phyloP scores from a whole-genome alignment of 768 basidiomycete species.

The Pholiota conissans region DNA sequence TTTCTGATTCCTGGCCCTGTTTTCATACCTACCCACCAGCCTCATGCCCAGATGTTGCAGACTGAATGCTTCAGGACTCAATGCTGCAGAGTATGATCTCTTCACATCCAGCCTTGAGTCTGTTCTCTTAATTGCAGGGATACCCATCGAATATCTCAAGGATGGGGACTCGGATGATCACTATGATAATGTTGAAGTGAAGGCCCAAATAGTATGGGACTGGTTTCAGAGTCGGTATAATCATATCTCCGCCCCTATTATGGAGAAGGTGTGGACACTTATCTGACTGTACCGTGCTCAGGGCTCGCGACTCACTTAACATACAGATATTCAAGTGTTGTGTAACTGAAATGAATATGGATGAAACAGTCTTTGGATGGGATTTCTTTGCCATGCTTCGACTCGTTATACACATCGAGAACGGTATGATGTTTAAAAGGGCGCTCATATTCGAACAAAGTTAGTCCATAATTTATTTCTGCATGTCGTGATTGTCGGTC shows the following conservation, averaged over 20 bases:
- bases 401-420: conserved; percentile 61
- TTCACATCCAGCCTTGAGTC: conserved; percentile 65
- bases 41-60: too few species aligned
- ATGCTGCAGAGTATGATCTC: conserved; percentile 65
- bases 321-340: conserved; percentile 73
- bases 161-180: conserved; percentile 43
- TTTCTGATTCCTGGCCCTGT: too few species aligned
- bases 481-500: too few species aligned
- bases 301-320: too few species aligned
- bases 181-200: too few species aligned
- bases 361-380: conserved; percentile 59
- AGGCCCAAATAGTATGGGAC: too few species aligned
- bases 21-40: too few species aligned
- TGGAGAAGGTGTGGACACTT: too few species aligned
- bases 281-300: too few species aligned
- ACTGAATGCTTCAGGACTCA: conserved; percentile 77
- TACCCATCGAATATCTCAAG: conserved; percentile 1
- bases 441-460: conserved; percentile 77
- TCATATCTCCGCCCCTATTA: too few species aligned
- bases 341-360: conserved; percentile 48
- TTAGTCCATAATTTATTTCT: too few species aligned
- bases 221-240: too few species aligned
- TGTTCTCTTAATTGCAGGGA: conserved; percentile 35
- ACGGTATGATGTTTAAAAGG: conserved; percentile 62
- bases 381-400: conserved; percentile 79